Conservation (phyloP, 2,329 filamentous ascomycete species). For the Claviceps sp. region DNA sequence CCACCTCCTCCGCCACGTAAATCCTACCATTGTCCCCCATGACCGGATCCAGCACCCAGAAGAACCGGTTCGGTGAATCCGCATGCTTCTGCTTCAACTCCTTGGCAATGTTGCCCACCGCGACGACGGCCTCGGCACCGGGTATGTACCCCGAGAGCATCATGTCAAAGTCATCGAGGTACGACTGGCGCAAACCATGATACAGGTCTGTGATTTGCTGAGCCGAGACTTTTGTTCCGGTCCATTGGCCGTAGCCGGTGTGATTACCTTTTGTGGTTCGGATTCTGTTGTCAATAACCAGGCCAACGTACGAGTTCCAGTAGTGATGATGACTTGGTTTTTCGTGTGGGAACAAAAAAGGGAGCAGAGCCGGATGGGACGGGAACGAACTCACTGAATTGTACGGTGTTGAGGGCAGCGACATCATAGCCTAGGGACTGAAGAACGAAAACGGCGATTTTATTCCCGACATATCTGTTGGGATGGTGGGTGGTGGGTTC, state of each 20-base stretch:
- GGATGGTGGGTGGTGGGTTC: too few species aligned
- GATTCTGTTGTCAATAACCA: too few species aligned
- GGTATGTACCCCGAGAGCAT: slow-evolving; percentile 93
- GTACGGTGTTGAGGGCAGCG: slow-evolving; percentile 85
- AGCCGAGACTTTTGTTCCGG: slow-evolving; percentile 69
- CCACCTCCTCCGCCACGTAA: slow-evolving; percentile 83
- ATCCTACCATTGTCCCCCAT: slow-evolving; percentile 93
- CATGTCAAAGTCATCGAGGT: slow-evolving; percentile 82
- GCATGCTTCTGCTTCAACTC: slow-evolving; percentile 59
- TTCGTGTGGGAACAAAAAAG: too few species aligned
- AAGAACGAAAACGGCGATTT: slow-evolving; percentile 89
- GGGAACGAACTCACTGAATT: slow-evolving; percentile 62
- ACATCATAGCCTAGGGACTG: slow-evolving; percentile 91
- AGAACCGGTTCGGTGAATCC: slow-evolving; percentile 61
- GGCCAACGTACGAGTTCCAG: too few species aligned
- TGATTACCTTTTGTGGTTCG: slow-evolving; percentile 60
- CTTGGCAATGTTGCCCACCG: slow-evolving; percentile 70
- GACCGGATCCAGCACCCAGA: slow-evolving; percentile 95
- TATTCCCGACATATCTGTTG: slow-evolving; percentile 86
- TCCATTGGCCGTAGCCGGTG: slow-evolving; percentile 80
- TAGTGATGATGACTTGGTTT: too few species aligned
- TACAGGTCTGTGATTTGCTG: slow-evolving; percentile 76
- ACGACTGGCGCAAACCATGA: slow-evolving; percentile 67
- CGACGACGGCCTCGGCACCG: slow-evolving; percentile 68
- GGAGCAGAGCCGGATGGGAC: too few species aligned